Evolutionary conservation across 1,284 basidiomycete species (phyloP).

Genomic region (Paramarasmius palmivorus): DNA sequence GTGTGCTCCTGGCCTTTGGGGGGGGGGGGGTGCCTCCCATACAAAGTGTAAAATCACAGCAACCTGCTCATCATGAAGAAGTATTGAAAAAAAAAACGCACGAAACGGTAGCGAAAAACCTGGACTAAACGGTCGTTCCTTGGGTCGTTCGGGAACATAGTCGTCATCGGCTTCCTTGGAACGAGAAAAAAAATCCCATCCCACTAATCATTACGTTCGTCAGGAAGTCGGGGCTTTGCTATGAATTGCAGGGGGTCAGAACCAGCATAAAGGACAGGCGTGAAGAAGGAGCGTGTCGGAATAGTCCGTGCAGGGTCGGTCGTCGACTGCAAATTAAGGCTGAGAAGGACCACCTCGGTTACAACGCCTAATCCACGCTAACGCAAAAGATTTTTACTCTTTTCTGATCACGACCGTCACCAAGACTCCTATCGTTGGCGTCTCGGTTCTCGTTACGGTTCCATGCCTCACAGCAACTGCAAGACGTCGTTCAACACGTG

Average conservation of each 20-base stretch:
- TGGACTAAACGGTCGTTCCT: slow-evolving; percentile 52
- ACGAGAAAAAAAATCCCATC: slow-evolving; percentile 65
- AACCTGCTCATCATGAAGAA: background rate
- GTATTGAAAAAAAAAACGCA: too few species aligned
- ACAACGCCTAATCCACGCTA: background rate
- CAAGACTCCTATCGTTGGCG: too few species aligned
- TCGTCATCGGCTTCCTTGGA: slow-evolving; percentile 41
- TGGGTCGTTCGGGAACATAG: slow-evolving; percentile 28
- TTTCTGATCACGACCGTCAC: too few species aligned
- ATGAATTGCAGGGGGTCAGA: background rate
- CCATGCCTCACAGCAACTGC: too few species aligned
- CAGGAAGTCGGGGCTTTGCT: background rate
- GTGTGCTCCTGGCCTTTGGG: slow-evolving; percentile 65
- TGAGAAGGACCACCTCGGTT: background rate
- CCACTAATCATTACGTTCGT: background rate
- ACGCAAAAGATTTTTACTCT: too few species aligned
- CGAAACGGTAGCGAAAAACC: slow-evolving; percentile 74
- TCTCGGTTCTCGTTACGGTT: too few species aligned
- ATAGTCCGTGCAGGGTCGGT: background rate
- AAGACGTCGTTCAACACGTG: too few species aligned
- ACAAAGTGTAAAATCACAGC: slow-evolving; percentile 42
- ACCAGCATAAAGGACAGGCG: slow-evolving; percentile 8
- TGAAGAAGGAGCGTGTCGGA: slow-evolving; percentile 6
- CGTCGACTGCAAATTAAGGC: background rate
- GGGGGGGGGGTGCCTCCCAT: slow-evolving; percentile 66